Evolutionary conservation across 306 rosid genomes (phyloP).

Genomic region (Prunus armeniaca): DNA sequence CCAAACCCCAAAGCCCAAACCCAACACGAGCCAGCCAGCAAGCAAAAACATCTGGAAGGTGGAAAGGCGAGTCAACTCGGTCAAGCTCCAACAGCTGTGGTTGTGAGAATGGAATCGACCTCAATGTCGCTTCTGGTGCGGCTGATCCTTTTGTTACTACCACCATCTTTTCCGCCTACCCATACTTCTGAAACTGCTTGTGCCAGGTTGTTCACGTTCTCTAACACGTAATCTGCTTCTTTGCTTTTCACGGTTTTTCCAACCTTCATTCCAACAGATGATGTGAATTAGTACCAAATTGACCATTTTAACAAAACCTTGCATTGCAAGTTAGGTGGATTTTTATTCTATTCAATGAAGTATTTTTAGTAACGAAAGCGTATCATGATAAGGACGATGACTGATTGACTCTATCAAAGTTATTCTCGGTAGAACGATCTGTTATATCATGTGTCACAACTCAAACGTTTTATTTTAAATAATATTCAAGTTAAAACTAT

Average conservation of each 20-base stretch:
- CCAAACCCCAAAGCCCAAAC: neutral
- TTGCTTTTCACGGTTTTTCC: constrained; percentile 50
- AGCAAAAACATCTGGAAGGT: neutral
- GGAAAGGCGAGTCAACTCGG: neutral
- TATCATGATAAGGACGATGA: too few relatives aligned
- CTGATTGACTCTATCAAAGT: too few relatives aligned
- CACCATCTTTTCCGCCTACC: constrained; percentile 35
- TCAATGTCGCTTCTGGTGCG: constrained; percentile 60
- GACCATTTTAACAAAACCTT: neutral
- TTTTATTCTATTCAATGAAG: neutral
- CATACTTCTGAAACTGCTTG: constrained; percentile 62
- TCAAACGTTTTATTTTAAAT: too few relatives aligned
- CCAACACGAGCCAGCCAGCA: neutral
- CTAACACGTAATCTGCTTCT: constrained; percentile 63
- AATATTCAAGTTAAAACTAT: too few relatives aligned
- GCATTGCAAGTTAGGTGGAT: neutral
- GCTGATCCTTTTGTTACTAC: constrained; percentile 18
- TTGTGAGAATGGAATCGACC: constrained; percentile 26
- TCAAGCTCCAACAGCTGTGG: constrained; percentile 62
- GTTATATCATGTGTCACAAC: too few relatives aligned
- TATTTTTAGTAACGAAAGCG: neutral
- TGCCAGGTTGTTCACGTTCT: constrained; percentile 38
- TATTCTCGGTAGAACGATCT: too few relatives aligned
- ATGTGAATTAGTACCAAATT: neutral
- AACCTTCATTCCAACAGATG: constrained; percentile 37